Base-by-base conservation (phyloP, 2,329 filamentous ascomycete species). In the Diaporthe longicolla region DNA sequence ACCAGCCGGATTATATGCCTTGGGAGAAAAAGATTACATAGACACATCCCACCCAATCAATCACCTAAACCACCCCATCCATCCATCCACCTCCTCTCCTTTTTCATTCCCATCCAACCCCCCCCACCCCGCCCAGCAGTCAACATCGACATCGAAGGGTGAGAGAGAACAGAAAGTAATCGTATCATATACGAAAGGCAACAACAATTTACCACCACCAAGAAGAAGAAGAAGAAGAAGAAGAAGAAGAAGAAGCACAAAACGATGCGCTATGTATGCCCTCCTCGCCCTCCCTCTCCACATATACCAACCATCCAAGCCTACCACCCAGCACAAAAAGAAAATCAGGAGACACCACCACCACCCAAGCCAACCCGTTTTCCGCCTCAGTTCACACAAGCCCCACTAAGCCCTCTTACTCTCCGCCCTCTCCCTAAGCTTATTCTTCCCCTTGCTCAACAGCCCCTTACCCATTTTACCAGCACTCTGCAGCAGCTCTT, bases 401-500 rank as follows among this genome's bases (percentile, higher is more conserved):
- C 15, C 40, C 37, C 11, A n/a, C 63, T 50, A 68, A 11, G 29
- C 65, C 55, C 61, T 73, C 73, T 63, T 66, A 13, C 35, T 57
- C 63, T 65, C 65, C 17, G 61, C 72, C 71, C 74, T 90, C 81
- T 88, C 89, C 76, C 89, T 87, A 82, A 98, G 91, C 83, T 94
- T 96, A 85, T 90, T 96, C 85, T 94, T 96, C 78, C 95, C 94
- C 85, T 97, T 97, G 77, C 93, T 95, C 82, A 98, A 92, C 77
- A 98, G 84, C 70, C 95, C 96, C 86, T 98, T 98, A 65, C 95
- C 95, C 74, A 95, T 94, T 81, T 94, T 95, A 70, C 94, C 95
- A 71, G 95, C 95, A 29, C 93, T 93, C 77, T 97, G 94, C 81
- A 98, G 88, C 37, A 98, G 86, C 79, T 97, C 95, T 85, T 98